Percentiles rank a stretch among this genome's conserved stretches.
These are phyloP conservation scores for Cladophialophora chaetospira DNA, from an alignment of 2,329 filamentous ascomycete genomes.

Conservation along the genomic window DNA sequence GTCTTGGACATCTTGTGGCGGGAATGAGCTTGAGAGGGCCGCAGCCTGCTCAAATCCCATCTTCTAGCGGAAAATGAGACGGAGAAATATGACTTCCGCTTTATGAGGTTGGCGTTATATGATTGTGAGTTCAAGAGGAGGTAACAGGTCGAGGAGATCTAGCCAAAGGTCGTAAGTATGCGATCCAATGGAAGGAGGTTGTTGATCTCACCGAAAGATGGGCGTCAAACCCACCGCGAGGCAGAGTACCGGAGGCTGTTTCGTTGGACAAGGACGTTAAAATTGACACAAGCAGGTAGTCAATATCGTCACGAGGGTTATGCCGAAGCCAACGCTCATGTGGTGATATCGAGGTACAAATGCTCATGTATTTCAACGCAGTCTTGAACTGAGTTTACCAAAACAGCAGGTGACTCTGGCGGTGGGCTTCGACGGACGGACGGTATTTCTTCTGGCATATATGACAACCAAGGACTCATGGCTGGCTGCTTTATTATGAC, in stretches of 20 bases:
- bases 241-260: conserved; percentile 25
- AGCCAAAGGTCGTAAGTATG: neutral
- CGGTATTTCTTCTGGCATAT: conserved; percentile 22
- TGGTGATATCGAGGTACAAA: conserved; percentile 15
- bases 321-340: conserved; percentile 14
- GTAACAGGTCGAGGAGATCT: conserved; percentile 3
- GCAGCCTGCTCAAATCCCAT: conserved; percentile 21
- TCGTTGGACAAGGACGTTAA: conserved; percentile 15
- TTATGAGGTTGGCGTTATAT: no score
- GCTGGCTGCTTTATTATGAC: conserved; percentile 18
- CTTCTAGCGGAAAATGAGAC: conserved; percentile 6
- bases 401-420: conserved; percentile 31
- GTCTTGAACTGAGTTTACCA: conserved; percentile 22
- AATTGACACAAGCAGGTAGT: conserved; percentile 17
- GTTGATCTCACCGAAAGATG: conserved; percentile 6
- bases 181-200: neutral
- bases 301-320: conserved; percentile 13
- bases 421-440: conserved; percentile 28
- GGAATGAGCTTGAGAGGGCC: conserved; percentile 14
- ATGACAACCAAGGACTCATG: conserved; percentile 28
- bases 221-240: conserved; percentile 27
- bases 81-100: no score
- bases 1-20: conserved; percentile 22
- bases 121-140: neutral
- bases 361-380: conserved; percentile 21